phyloP scores from a whole-genome alignment of 1,284 basidiomycete species.

The Polyporus tsugae region DNA sequence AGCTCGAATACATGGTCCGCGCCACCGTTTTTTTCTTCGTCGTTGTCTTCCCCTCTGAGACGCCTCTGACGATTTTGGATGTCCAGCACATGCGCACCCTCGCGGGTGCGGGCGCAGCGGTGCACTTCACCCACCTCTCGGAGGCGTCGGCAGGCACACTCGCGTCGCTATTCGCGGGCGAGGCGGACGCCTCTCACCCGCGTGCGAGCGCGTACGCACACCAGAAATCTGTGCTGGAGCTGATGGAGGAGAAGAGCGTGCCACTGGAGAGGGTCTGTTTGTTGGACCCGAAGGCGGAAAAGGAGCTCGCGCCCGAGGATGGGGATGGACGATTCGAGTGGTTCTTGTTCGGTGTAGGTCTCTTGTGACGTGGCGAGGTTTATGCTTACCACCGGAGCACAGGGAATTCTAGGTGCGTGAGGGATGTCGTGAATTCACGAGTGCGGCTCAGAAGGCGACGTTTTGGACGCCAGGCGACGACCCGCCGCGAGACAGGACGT shows the following conservation, averaged over 20 bases:
- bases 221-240: slow-evolving; percentile 67
- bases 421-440: neutral
- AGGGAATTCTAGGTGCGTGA: slow-evolving; percentile 69
- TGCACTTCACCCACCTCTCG: slow-evolving; percentile 90
- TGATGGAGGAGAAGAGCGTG: slow-evolving; percentile 64
- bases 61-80: slow-evolving; percentile 6
- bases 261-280: slow-evolving; percentile 78
- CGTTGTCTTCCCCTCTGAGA: neutral
- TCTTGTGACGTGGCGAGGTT: neutral
- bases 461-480: slow-evolving; percentile 71
- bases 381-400: neutral
- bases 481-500: slow-evolving; percentile 89
- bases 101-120: slow-evolving; percentile 68
- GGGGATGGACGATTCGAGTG: slow-evolving; percentile 77
- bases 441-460: neutral
- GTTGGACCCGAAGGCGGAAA: slow-evolving; percentile 86
- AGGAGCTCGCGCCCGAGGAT: slow-evolving; percentile 77
- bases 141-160: slow-evolving; percentile 70
- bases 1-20: slow-evolving; percentile 74
- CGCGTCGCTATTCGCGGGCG: slow-evolving; percentile 47
- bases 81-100: slow-evolving; percentile 86
- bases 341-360: slow-evolving; percentile 86
- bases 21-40: neutral
- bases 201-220: slow-evolving; percentile 66
- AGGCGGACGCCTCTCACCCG: slow-evolving; percentile 44